These are phyloP conservation scores for Silene latifolia DNA, from an alignment of 148 eudicot species.

Conservation along the genomic window DNA sequence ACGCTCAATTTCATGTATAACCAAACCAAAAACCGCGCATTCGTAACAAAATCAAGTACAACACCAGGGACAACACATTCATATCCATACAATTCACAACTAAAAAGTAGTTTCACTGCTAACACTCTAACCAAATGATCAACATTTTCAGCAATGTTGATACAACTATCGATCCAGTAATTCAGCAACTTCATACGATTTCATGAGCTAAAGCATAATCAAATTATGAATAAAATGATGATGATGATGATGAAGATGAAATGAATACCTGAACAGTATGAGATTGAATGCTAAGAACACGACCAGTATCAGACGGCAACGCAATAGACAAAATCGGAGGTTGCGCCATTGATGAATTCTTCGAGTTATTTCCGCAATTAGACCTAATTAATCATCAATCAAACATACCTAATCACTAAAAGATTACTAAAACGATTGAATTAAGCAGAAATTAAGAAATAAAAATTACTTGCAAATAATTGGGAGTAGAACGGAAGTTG, in stretches of 20 bases:
- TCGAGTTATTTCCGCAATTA: conserved; percentile 21
- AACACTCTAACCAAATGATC: not conserved
- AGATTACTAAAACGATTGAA: not conserved
- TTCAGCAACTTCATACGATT: not conserved
- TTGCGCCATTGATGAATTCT: conserved; percentile 52
- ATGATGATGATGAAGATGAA: not conserved
- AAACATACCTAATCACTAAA: not conserved
- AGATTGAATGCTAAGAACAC: conserved; percentile 96
- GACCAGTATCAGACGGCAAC: conserved; percentile 86
- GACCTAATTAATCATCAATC: conserved; percentile 9
- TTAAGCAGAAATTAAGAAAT: not conserved
- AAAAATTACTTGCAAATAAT: not conserved
- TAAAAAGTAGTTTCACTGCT: not conserved
- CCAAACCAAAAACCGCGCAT: not conserved
- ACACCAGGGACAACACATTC: not conserved
- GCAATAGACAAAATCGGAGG: conserved; percentile 71
- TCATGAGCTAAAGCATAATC: not conserved
- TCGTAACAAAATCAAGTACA: not conserved
- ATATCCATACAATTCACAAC: not conserved
- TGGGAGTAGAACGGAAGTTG: conserved; percentile 15
- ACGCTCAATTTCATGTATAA: not conserved
- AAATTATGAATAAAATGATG: too few relatives aligned
- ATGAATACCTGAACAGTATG: conserved; percentile 83
- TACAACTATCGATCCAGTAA: not conserved
- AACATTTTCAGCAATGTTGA: not conserved